Evolutionary conservation across 345 rosid genomes (phyloP).

Genomic region (Rhodomyrtus tomentosa): DNA sequence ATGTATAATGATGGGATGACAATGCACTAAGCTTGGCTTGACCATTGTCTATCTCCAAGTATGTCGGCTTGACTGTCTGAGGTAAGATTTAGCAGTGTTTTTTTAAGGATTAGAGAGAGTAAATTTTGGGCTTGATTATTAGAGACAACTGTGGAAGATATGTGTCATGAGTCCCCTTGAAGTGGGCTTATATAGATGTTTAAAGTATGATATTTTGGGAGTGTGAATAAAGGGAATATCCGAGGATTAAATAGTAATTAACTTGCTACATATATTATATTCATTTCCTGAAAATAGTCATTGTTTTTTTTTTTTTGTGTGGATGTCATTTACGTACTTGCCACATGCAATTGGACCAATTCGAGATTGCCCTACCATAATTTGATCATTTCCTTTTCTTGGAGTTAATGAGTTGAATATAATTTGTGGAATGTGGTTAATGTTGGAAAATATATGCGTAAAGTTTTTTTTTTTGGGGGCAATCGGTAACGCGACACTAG

Average conservation of each 20-base stretch:
- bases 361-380: neutral
- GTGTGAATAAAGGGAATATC: neutral
- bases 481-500: too few relatives aligned
- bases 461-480: too few relatives aligned
- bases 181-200: neutral
- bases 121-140: neutral
- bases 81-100: neutral
- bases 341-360: neutral
- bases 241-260: neutral
- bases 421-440: too few relatives aligned
- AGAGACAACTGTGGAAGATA: neutral
- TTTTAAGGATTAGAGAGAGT: neutral
- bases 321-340: too few relatives aligned
- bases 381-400: neutral
- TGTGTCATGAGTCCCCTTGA: neutral
- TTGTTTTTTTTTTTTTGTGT: neutral
- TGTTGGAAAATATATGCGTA: too few relatives aligned
- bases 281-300: neutral
- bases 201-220: neutral
- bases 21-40: neutral
- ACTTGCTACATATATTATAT: neutral
- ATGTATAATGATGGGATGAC: fast-evolving
- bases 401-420: neutral
- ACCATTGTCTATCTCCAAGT: neutral
- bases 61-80: neutral